Base-by-base conservation (phyloP, 2,329 filamentous ascomycete genomes). In the Colletotrichum tabaci region DNA sequence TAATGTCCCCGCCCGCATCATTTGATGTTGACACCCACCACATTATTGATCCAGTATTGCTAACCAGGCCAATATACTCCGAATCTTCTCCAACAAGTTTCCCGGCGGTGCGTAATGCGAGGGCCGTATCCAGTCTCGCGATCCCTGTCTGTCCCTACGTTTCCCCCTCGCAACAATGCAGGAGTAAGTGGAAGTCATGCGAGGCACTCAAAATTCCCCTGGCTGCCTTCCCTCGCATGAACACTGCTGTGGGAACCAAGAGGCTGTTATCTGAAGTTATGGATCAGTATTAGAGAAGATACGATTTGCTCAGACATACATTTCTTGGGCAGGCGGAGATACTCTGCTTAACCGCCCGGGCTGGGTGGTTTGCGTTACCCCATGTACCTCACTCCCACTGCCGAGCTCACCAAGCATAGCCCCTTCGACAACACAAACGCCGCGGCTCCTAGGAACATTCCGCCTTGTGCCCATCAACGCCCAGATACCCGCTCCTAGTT, bases 101-200 rank as follows among this genome's bases (percentile, higher is more conserved):
- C 65, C 23, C 13, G 47, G 53, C 40, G 3, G 6, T 23, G 3
- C 57, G 57, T 4, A 38, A 67, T 15, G 23, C 58, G 15, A 6
- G 18, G 49, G 44, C 53, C 12, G 53, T 66, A 10, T 30, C 46
- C 21, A 46, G 58, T 30, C 52, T 50, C 7, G 44, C 44, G 30
- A 66, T 58, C 15, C 47, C 65, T 8, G 58, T 62, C 46, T 49
- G 57, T 23, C 16, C 52, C 23, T 67, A 62, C 23, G 21, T 67
- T 18, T 7, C 26, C 57, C 55, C 8, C 58, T 67, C 12, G 26
- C 58, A 23, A n/a, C 30, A 15, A 15, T 63, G 10, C 61, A 66
- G 15, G 30, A 61, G 4, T 49, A 67, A n/a, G 8, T 57, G 7
- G 56, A 67, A 8, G 16, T 10, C 10, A 62, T 68, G 42, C 42